Evolutionary conservation across 495 filamentous ascomycete genomes (phyloP).

Genomic region (Aspergillus nidulans): DNA sequence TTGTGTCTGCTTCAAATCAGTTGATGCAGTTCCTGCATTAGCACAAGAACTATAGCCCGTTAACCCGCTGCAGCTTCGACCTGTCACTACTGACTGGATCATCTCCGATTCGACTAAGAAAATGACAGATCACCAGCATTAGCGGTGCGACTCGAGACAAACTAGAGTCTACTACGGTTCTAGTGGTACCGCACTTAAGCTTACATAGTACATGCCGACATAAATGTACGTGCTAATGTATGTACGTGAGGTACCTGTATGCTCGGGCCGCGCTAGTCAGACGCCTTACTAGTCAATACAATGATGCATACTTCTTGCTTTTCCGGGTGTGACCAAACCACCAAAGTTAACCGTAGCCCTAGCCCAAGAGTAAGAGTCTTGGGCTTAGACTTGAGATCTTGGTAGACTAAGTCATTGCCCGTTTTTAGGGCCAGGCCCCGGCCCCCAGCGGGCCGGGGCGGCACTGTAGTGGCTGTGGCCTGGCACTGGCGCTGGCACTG

Average conservation of each 20-base stretch:
- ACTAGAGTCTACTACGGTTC: background rate
- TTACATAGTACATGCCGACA: background rate
- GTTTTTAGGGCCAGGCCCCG: conserved; percentile 1
- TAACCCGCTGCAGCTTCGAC: background rate
- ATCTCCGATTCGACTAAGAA: conserved; percentile 2
- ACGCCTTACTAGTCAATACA: background rate
- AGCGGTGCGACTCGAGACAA: conserved; percentile 3
- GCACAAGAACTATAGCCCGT: background rate
- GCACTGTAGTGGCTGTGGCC: background rate
- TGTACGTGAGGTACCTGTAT: background rate
- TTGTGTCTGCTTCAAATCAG: no score
- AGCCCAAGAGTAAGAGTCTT: background rate
- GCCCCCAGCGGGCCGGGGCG: no score
- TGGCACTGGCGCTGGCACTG: background rate
- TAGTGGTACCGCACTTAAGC: background rate
- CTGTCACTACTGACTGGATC: background rate
- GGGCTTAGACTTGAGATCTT: background rate
- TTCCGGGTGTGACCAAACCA: background rate
- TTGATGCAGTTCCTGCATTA: conserved; percentile 8
- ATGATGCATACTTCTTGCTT: background rate
- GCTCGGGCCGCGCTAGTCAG: background rate
- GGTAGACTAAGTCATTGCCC: background rate
- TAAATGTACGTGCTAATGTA: background rate
- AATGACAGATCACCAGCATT: conserved; percentile 2
- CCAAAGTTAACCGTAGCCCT: background rate